Percentiles rank a stretch among this genome's conserved stretches.
These are phyloP conservation scores for Aegilops sharonensis DNA, from an alignment of 176 grass and related monocot species.

Conservation along the genomic window DNA sequence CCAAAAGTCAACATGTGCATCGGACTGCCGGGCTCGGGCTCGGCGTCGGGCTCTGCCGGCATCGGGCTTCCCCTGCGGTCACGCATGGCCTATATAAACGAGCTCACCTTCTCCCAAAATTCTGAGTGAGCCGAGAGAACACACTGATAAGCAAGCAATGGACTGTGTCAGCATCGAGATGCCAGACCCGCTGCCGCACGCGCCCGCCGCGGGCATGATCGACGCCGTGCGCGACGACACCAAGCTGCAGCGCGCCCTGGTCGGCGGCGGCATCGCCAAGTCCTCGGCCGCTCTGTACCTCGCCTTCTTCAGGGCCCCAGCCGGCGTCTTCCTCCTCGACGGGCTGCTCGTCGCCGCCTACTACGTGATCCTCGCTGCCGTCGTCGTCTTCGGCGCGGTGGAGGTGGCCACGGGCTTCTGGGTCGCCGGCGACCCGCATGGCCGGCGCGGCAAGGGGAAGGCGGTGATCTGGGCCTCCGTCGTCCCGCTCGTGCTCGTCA, in stretches of 20 bases:
- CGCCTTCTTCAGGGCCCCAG: neutral
- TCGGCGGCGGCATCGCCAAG: conserved; percentile 3
- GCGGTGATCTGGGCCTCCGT: neutral
- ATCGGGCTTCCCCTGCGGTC: neutral
- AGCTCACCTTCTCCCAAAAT: neutral
- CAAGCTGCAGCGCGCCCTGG: neutral
- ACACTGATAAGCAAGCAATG: neutral
- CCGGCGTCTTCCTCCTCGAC: conserved; percentile 28
- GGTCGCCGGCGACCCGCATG: neutral
- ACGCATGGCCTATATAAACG: neutral
- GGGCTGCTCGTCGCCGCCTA: neutral
- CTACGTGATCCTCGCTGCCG: neutral
- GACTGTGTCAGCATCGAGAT: conserved; percentile 13
- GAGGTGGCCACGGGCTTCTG: conserved; percentile 13
- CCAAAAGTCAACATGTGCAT: neutral
- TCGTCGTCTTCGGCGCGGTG: neutral
- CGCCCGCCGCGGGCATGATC: neutral
- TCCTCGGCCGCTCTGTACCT: neutral
- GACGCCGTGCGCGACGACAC: neutral
- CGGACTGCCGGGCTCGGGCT: no score
- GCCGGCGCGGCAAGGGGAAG: neutral
- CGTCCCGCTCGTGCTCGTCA: conserved; percentile 12
- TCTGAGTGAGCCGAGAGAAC: neutral
- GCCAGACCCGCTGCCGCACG: neutral
- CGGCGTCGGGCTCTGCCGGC: no score